phyloP scores from a whole-genome alignment of 305 asterid species.

The Fraxinus baroniana region DNA sequence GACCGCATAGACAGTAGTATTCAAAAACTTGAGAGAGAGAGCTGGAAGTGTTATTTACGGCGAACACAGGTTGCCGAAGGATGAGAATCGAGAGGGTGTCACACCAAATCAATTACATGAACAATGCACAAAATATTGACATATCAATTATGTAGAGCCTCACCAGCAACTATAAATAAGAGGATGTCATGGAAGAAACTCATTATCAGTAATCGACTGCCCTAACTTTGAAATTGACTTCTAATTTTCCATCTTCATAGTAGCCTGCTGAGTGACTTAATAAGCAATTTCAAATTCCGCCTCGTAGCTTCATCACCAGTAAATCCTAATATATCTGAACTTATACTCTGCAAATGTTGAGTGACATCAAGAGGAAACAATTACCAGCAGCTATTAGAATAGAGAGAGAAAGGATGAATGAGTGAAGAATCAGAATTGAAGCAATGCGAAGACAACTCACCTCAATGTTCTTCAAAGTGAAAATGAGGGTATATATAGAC shows the following conservation, averaged over 20 bases:
- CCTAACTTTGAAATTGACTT: not conserved
- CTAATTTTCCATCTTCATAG: conserved; percentile 24
- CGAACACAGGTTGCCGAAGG: not conserved
- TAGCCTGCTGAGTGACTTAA: conserved; percentile 55
- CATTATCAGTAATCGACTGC: not conserved
- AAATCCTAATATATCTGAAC: conserved; percentile 48
- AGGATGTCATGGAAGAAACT: not conserved
- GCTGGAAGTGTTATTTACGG: not conserved
- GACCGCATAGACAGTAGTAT: not conserved
- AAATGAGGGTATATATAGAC: conserved; percentile 43
- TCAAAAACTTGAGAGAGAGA: not conserved
- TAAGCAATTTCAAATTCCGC: conserved; percentile 47
- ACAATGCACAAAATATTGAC: not conserved
- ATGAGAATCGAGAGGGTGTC: not conserved
- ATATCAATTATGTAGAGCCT: not conserved
- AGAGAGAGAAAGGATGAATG: not conserved
- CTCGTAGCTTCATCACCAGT: conserved; percentile 57
- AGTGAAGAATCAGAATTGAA: not conserved
- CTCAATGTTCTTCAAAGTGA: conserved; percentile 52
- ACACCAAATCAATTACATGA: not conserved
- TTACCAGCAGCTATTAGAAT: not conserved
- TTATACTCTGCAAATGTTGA: conserved; percentile 37
- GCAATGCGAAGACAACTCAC: conserved; percentile 20
- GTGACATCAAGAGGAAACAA: not conserved
- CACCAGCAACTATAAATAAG: not conserved